Evolutionary conservation across 2,329 filamentous ascomycete species (phyloP).

Genomic region (Xylariaceae sp.): DNA sequence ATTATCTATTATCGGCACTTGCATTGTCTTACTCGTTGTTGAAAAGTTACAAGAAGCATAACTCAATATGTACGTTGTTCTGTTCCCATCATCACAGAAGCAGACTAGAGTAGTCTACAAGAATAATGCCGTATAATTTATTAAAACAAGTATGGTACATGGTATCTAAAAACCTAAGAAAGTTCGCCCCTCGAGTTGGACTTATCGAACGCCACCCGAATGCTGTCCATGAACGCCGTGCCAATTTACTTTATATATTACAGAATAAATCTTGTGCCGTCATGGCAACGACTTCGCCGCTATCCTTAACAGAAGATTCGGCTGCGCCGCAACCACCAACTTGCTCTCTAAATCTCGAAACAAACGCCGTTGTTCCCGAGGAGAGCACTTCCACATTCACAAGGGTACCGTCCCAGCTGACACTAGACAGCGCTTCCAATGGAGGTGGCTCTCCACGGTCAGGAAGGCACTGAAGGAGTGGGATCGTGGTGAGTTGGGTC

Average conservation of each 20-base stretch:
- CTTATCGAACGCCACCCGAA: too few relatives aligned
- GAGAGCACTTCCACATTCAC: constrained; percentile 39
- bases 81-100: too few relatives aligned
- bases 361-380: constrained; percentile 48
- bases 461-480: constrained; percentile 49
- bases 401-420: constrained; percentile 61
- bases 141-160: too few relatives aligned
- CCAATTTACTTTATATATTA: constrained; percentile 36
- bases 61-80: neutral
- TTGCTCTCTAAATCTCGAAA: constrained; percentile 54
- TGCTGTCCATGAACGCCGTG: too few relatives aligned
- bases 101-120: too few relatives aligned
- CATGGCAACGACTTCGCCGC: constrained; percentile 28
- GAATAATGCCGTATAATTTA: too few relatives aligned
- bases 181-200: too few relatives aligned
- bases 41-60: constrained; percentile 36
- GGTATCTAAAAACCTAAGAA: too few relatives aligned
- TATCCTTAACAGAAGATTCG: constrained; percentile 24
- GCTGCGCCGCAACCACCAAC: constrained; percentile 80
- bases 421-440: constrained; percentile 49
- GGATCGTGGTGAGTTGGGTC: constrained; percentile 40
- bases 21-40: constrained; percentile 57
- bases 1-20: constrained; percentile 60
- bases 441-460: constrained; percentile 40
- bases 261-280: constrained; percentile 65